These are phyloP conservation scores for Corrigiola litoralis DNA, from an alignment of 179 eudicot species.

Conservation along the genomic window DNA sequence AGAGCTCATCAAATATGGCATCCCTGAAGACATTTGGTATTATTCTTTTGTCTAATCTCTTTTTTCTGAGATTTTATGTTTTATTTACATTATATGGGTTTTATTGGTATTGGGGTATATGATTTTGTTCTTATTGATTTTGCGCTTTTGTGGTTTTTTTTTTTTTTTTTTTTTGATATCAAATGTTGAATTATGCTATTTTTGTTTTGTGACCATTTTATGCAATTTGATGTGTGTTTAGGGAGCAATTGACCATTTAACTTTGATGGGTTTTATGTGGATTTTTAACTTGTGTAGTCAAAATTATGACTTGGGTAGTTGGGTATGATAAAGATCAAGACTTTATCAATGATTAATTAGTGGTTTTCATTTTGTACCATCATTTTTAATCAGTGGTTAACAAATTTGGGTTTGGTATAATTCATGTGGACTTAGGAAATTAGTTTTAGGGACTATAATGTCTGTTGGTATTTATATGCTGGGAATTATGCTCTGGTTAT, in stretches of 20 bases:
- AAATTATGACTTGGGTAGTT: background rate
- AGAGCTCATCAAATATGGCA: slow-evolving; percentile 92
- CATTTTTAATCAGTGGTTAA: no score
- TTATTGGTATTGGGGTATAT: background rate
- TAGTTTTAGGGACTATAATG: no score
- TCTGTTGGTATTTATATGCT: no score
- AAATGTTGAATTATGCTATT: background rate
- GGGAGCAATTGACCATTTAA: background rate
- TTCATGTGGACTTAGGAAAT: no score
- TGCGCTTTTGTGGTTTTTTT: background rate
- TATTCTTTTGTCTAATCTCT: background rate
- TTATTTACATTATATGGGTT: background rate
- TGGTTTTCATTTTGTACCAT: no score
- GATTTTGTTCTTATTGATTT: background rate
- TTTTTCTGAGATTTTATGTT: background rate
- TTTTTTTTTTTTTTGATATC: background rate
- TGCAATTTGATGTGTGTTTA: no score
- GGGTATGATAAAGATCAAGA: no score
- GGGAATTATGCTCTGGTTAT: no score
- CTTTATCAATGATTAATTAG: no score
- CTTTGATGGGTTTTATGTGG: background rate
- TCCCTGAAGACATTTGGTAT: slow-evolving; percentile 94
- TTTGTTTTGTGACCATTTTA: background rate
- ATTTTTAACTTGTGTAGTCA: background rate
- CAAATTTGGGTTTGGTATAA: no score